Conservation (phyloP, 2,329 filamentous ascomycete genomes). For the Moelleriella libera region DNA sequence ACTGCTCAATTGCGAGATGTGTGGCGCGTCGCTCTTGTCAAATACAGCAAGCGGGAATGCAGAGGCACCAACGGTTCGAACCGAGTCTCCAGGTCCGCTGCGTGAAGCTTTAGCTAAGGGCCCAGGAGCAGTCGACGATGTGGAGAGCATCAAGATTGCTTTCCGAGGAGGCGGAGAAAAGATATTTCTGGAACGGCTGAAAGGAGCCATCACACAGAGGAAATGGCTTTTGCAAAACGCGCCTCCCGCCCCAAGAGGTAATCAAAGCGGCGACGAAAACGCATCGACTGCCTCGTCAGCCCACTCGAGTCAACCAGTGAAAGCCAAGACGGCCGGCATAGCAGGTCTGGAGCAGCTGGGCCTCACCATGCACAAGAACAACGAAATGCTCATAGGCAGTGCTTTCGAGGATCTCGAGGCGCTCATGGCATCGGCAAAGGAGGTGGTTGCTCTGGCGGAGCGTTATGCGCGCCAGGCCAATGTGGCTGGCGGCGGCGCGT, state of each 20-base stretch:
- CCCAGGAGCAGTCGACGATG: constrained; percentile 35
- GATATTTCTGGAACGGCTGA: constrained; percentile 79
- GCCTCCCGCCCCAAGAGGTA: constrained; percentile 65
- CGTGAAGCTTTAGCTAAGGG: constrained; percentile 22
- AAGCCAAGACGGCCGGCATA: constrained; percentile 64
- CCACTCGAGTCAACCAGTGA: constrained; percentile 13
- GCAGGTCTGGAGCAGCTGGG: constrained; percentile 82
- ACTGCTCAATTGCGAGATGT: constrained; percentile 77
- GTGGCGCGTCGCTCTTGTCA: constrained; percentile 59
- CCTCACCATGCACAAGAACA: constrained; percentile 76
- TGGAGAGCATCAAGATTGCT: constrained; percentile 76
- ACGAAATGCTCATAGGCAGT: constrained; percentile 80
- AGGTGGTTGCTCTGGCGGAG: constrained; percentile 87
- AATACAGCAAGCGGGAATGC: constrained; percentile 18
- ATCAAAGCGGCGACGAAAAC: constrained; percentile 18
- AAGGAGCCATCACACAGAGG: constrained; percentile 74
- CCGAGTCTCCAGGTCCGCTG: constrained; percentile 67
- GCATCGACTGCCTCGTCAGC: constrained; percentile 14
- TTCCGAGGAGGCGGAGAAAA: constrained; percentile 83
- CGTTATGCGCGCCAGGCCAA: constrained; percentile 60
- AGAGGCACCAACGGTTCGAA: constrained; percentile 29
- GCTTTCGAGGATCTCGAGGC: constrained; percentile 95
- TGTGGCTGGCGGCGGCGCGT: constrained; percentile 42
- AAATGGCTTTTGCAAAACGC: constrained; percentile 92
- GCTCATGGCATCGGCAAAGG: constrained; percentile 92